phyloP scores from a whole-genome alignment of 805 yeast genomes.

The Metschnikowia lochheadii region DNA sequence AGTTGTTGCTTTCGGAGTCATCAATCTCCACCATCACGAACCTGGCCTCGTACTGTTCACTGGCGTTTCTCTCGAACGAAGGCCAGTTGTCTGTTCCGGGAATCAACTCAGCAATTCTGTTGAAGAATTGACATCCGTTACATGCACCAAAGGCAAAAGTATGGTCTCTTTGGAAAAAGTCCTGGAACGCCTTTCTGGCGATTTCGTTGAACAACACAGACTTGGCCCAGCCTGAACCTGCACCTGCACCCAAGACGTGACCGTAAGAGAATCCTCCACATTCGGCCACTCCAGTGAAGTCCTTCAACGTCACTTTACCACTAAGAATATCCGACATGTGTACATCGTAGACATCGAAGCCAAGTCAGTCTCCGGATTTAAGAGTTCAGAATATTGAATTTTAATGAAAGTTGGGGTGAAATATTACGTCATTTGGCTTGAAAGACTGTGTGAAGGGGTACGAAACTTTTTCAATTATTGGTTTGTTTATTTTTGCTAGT shows the following conservation, averaged over 20 bases:
- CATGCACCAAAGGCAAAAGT: slow-evolving; percentile 98
- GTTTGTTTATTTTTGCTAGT: too few relatives aligned
- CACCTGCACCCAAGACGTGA: slow-evolving; percentile 97
- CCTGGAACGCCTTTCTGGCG: slow-evolving; percentile 70
- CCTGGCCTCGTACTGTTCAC: slow-evolving; percentile 97
- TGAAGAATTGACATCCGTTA: slow-evolving; percentile 96
- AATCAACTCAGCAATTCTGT: slow-evolving; percentile 77
- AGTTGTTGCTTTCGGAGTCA: slow-evolving; percentile 44
- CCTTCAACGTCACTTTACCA: slow-evolving; percentile 67
- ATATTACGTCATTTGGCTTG: too few relatives aligned
- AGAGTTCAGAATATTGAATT: too few relatives aligned
- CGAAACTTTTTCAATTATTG: too few relatives aligned
- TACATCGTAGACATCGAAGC: slow-evolving; percentile 89
- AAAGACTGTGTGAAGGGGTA: too few relatives aligned
- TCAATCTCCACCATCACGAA: slow-evolving; percentile 81
- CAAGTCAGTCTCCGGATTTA: too few relatives aligned
- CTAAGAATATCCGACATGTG: slow-evolving; percentile 90
- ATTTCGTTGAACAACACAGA: slow-evolving; percentile 81
- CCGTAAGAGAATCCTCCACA: slow-evolving; percentile 99
- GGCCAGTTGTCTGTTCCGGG: slow-evolving; percentile 98
- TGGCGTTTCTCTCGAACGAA: slow-evolving; percentile 79
- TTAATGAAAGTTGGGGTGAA: too few relatives aligned
- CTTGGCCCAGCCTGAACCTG: slow-evolving; percentile 99
- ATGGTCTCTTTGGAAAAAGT: slow-evolving; percentile 82
- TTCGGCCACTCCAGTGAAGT: slow-evolving; percentile 91